Percentiles rank a stretch among this genome's conserved stretches.
phyloP scores from a whole-genome alignment of 2,329 filamentous ascomycete species.

The Rhytidhysteron rufulum region DNA sequence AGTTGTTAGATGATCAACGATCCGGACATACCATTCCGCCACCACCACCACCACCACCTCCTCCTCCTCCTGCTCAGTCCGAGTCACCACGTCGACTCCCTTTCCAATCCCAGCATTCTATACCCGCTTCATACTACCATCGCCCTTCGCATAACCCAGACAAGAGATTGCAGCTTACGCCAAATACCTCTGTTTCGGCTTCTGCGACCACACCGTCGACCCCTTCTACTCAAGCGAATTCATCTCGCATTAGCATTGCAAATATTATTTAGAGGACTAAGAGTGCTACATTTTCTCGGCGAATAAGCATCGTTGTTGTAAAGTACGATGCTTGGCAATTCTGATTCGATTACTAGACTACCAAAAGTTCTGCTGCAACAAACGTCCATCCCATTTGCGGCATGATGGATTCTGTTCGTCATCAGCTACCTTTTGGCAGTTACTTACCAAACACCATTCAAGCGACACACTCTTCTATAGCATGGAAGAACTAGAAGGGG shows the following conservation, averaged over 20 bases:
- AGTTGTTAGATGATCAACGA: constrained; percentile 50
- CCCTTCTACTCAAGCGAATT: constrained; percentile 38
- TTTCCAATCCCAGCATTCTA: not conserved
- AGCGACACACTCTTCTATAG: too few species aligned
- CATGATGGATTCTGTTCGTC: too few species aligned
- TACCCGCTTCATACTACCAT: constrained; percentile 22
- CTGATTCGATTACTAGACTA: too few species aligned
- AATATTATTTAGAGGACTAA: constrained; percentile 44
- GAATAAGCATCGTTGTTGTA: too few species aligned
- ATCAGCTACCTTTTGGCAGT: too few species aligned
- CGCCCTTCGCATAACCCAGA: constrained; percentile 33
- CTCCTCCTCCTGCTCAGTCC: not conserved
- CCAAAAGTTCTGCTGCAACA: too few species aligned
- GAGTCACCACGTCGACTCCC: constrained; percentile 6
- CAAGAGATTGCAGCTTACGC: constrained; percentile 33
- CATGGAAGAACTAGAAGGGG: too few species aligned
- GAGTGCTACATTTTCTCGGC: too few species aligned
- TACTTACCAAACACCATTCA: too few species aligned
- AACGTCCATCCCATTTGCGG: too few species aligned
- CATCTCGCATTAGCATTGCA: constrained; percentile 42
- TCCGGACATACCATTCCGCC: constrained; percentile 20
- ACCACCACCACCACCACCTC: constrained; percentile 13
- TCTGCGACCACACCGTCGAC: constrained; percentile 15
- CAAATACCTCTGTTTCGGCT: constrained; percentile 14
- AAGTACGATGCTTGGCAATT: too few species aligned